Percentiles rank a stretch among this genome's conserved stretches.
Conservation (phyloP, 176 grass and related monocot genomes). For the Musa beccarii region DNA sequence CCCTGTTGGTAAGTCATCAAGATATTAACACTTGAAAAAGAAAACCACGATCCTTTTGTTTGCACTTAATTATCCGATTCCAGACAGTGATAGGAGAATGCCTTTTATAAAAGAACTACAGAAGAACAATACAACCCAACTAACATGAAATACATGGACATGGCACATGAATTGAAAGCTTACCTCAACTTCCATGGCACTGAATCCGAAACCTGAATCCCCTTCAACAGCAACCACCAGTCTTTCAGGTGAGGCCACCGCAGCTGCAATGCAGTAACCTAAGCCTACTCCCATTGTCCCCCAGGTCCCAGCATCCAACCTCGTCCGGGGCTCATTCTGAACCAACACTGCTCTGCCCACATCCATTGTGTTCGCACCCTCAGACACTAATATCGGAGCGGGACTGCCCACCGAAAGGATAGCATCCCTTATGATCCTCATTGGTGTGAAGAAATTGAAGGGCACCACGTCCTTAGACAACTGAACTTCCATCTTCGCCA, state of each 20-base stretch:
- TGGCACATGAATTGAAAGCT: neutral
- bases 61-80: neutral
- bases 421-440: conserved; percentile 77
- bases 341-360: conserved; percentile 82
- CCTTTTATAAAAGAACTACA: neutral
- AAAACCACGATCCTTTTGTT: neutral
- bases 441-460: conserved; percentile 87
- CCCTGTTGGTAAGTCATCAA: neutral
- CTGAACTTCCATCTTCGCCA: conserved; percentile 67
- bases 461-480: conserved; percentile 65
- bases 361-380: conserved; percentile 96
- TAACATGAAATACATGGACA: neutral
- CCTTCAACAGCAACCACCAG: conserved; percentile 93
- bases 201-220: conserved; percentile 93
- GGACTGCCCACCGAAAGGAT: conserved; percentile 64
- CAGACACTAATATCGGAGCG: conserved; percentile 63
- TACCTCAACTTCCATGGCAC: conserved; percentile 99
- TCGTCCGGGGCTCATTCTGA: conserved; percentile 86
- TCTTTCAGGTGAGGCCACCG: conserved; percentile 53
- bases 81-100: neutral
- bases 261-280: conserved; percentile 85
- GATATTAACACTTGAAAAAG: neutral
- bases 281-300: conserved; percentile 92
- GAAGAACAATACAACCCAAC: neutral
- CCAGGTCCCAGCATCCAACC: conserved; percentile 95